Conservation (phyloP, 495 filamentous ascomycete genomes). For the Talaromyces liani region DNA sequence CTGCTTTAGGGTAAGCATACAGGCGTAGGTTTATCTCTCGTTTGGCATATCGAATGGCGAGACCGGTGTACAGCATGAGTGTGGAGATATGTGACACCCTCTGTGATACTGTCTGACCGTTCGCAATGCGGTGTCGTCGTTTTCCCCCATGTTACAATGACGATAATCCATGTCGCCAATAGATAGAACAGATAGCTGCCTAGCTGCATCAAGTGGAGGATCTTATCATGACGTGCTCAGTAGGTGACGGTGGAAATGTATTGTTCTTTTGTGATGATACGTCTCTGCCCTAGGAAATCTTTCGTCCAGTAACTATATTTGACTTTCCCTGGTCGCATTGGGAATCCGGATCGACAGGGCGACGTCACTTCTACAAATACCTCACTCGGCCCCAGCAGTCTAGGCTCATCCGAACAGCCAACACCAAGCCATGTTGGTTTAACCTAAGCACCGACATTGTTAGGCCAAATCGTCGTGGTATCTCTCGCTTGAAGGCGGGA, state of each 20-base stretch:
- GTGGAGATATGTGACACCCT: not conserved
- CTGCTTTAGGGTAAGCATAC: not conserved
- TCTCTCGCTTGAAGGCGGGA: not conserved
- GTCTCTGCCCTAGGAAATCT: not conserved
- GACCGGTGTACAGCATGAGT: not conserved
- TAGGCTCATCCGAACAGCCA: not conserved
- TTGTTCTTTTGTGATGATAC: not conserved
- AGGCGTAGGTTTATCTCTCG: not conserved
- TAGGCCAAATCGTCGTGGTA: not conserved
- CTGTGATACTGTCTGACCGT: not conserved
- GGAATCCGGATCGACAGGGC: slow-evolving; percentile 1
- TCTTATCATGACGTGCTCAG: not conserved
- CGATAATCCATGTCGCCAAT: not conserved
- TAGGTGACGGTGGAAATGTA: not conserved
- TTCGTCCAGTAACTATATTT: not conserved
- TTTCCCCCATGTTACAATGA: not conserved
- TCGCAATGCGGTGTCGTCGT: not conserved
- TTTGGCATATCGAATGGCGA: not conserved
- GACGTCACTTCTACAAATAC: not conserved
- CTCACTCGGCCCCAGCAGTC: not conserved
- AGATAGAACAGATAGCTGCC: not conserved
- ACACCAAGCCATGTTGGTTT: not conserved
- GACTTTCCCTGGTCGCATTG: not conserved
- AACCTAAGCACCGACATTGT: not conserved
- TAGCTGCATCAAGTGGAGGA: not conserved